phyloP scores from a whole-genome alignment of 768 basidiomycete species.

The Amanita fuliginea region DNA sequence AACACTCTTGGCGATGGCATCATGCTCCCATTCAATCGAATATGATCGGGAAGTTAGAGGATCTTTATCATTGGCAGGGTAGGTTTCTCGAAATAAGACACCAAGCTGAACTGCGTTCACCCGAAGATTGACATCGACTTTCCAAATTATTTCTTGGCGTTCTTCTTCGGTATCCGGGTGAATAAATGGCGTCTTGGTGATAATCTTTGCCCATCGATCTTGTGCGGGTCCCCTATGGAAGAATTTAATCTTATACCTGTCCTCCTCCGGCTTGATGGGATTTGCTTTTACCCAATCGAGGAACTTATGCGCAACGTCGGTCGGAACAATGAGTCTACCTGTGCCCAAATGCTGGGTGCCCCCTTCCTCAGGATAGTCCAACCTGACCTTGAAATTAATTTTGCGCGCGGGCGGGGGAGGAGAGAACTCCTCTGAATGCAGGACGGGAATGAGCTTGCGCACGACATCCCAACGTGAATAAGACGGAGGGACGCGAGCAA shows the following conservation, averaged over 20 bases:
- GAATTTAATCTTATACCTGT: slow-evolving; percentile 20
- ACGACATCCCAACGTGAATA: slow-evolving; percentile 47
- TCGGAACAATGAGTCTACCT: slow-evolving; percentile 30
- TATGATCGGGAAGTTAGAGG: slow-evolving; percentile 36
- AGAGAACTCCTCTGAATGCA: slow-evolving; percentile 47
- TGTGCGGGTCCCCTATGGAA: slow-evolving; percentile 7
- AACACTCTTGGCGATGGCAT: slow-evolving; percentile 32
- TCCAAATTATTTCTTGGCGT: slow-evolving; percentile 28
- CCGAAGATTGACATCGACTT: slow-evolving; percentile 38
- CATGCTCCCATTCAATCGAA: slow-evolving; percentile 60
- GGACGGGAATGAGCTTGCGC: slow-evolving; percentile 37
- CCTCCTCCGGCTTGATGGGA: slow-evolving; percentile 29
- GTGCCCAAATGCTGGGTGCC: slow-evolving; percentile 39
- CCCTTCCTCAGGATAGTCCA: slow-evolving; percentile 39
- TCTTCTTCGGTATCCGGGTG: slow-evolving; percentile 44
- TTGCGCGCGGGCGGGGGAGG: slow-evolving; percentile 21
- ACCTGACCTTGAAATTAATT: slow-evolving; percentile 51
- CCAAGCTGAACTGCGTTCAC: slow-evolving; percentile 63
- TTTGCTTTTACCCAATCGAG: slow-evolving; percentile 28
- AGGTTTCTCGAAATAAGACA: slow-evolving; percentile 31
- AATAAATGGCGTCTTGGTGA: slow-evolving; percentile 46
- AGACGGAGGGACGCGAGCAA: slow-evolving; percentile 25
- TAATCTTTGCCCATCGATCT: slow-evolving; percentile 20
- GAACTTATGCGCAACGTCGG: slow-evolving; percentile 33
- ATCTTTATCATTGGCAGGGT: slow-evolving; percentile 17